Base-by-base conservation (phyloP, 768 basidiomycete genomes). In the Terana coerulea region DNA sequence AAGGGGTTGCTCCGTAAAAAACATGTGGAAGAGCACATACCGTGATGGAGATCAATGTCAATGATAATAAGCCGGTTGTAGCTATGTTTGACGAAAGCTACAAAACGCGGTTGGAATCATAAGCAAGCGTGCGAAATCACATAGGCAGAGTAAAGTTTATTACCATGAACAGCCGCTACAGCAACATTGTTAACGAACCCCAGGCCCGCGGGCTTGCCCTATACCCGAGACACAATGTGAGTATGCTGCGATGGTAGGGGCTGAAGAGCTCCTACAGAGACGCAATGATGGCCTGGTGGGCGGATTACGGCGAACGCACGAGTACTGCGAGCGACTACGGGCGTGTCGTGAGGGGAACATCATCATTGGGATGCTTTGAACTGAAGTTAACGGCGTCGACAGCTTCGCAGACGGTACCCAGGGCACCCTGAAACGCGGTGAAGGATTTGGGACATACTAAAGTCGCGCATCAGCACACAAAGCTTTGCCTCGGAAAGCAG, bases 171-270 rank as follows among this genome's bases (percentile, higher is more conserved):
- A 28, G 93, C 92, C 0, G 78, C 94, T 3, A 98, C 78, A 0
- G 86, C 84, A 0, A 97, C 87, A 61, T 97, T 98, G 57, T 98
- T 98, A 22, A 97, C 78, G 59, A 95, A 97, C 66, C 95, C 98
- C 65, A 98, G 97, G 0, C 95, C 95, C 7, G 83, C 85, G 0
- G 95, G 95, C 0, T 80, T 80, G 53, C 92, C 83, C 67, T 64
- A 42, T 12, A 15, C 31, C 15, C 15, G 15, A 9, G 9, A 9
- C 14, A 8, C 41, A 4, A 9, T 25, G 14, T 45, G 14, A 45
- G 43, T 17, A 3, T 5, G 12, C n/a, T 26, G 11, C 28, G 5
- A 26, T 14, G 21, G 31, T 19, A 9, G 3, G 10, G n/a, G 10
- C 26, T 30, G 25, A 4, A 47, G 34, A 19, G 7, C 6, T 51